Percentiles rank a stretch among this genome's conserved stretches.
These are phyloP conservation scores for Cardiospermum halicacabum DNA, from an alignment of 345 rosid species.

Conservation along the genomic window DNA sequence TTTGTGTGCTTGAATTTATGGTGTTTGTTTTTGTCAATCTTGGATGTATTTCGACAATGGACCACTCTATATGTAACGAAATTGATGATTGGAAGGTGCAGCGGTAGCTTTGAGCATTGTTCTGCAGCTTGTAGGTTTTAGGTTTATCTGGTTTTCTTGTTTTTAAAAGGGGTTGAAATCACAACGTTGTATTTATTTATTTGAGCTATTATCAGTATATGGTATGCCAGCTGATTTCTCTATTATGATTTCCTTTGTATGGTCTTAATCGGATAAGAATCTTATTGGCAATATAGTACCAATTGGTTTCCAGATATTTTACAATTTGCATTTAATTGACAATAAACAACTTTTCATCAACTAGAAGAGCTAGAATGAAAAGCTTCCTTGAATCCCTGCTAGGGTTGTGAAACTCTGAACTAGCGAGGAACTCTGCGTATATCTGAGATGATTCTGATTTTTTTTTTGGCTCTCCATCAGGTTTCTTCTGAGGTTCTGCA, in stretches of 20 bases:
- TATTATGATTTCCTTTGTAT: neutral
- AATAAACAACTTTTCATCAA: neutral
- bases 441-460: conserved; percentile 3
- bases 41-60: neutral
- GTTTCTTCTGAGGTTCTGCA: conserved; percentile 41
- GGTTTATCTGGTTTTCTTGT: neutral
- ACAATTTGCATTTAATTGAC: neutral
- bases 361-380: neutral
- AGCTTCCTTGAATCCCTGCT: neutral
- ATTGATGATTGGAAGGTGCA: neutral
- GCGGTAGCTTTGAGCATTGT: neutral
- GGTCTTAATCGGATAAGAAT: neutral
- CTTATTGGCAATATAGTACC: neutral
- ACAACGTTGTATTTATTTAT: neutral
- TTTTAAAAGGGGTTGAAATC: neutral
- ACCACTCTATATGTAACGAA: neutral
- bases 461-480: conserved; percentile 26
- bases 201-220: neutral
- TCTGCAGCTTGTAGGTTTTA: neutral
- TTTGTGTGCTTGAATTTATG: neutral
- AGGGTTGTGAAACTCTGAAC: neutral
- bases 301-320: neutral
- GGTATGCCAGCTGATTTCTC: neutral
- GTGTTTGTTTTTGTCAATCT: neutral
- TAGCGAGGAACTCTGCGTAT: neutral